Evolutionary conservation across 164 flowering plant genomes (phyloP), one percentile per base, ranked within the genome.

Genomic region (Annona cherimola): DNA sequence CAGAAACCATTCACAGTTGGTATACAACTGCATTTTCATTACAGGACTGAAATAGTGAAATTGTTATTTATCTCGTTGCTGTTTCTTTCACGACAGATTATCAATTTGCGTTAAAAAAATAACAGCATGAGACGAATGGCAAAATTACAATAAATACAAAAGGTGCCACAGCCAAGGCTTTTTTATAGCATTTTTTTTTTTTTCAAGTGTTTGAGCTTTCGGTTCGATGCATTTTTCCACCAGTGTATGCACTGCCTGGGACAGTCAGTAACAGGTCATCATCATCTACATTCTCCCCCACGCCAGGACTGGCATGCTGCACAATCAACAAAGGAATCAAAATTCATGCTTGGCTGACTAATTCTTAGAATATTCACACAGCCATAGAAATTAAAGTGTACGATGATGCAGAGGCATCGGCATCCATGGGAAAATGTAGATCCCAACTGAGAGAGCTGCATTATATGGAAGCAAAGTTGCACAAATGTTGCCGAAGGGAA

Each of bases 171-270:
- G 63, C 39, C 35, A 61, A 61, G 63, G 63, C 6, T 18, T 16
- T 9, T 61, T 7, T 61, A 26, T 19, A 5, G 39, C 20, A 50
- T 50, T 9, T 61, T 61, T 3, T 61, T n/a, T 20, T n/a, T 18
- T n/a, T 45, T 39, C 63, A 7, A 65, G 61, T 11, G 60, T 61
- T 19, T 66, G 59, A 35, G 19, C 70, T 73, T 19, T 72, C n/a
- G 69, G 5, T 41, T n/a, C 35, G 8, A 67, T 63, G 46, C 8
- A 26, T 54, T 57, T 61, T 40, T n/a, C 35, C 75, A 35, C 66
- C 64, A 39, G 89, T 83, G 77, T 92, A 92, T 70, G 92, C 83
- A 81, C 96, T 90, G 5, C 96, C 98, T 57, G 98, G 96, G 78
- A 92, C 91, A 40, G 72, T 75, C 55, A 92, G 83, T 42, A 89